Evolutionary conservation across 805 yeast species (phyloP), one percentile per base, ranked within the genome.

Genomic region (Candida maris): DNA sequence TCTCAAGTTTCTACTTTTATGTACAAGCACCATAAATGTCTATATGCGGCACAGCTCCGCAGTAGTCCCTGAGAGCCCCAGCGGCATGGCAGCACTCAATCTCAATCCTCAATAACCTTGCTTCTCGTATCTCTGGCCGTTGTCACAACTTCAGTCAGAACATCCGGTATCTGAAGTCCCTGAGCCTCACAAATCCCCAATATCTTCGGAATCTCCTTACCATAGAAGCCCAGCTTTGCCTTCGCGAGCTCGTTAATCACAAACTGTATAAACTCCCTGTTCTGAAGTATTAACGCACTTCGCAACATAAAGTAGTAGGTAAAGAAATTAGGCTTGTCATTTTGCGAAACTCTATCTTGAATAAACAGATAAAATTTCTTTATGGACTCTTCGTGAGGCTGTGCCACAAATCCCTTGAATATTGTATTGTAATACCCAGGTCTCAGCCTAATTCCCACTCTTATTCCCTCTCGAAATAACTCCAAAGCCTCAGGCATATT

Each of bases 271-370:
- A 57, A 54, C 9, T 51, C 54, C 16, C 33, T 36, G 41, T 71
- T 65, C 19, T 59, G 56, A 23, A 50, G 48, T 26, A 53, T 54
- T 24, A 52, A 33, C 32, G 65, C 73, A 46, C 67, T 67, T 29
- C 52, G 57, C 35, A 76, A 49, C 46, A 76, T 49, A 56, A 58
- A 74, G 54, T 62, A 74, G 54, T 52, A 76, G 5, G 80, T 73
- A 61, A 49, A 76, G 39, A 59, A 52, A 50, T 76, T 76, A n/a
- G 80, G 77, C 28, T 49, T 52, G 21, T 48, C 46, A 10, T 37
- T 38, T 2, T 43, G 38, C 9, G 39, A 43, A 37, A 29, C 47
- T 18, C 47, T 41, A 31, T 46, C 38, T 42, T 61, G 56, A 39
- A 72, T 52, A n/a, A 50, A 49, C 9, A 56, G 43, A 46, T 66